Conservation (phyloP, 805 yeast species). For the Candida sonorensis region DNA sequence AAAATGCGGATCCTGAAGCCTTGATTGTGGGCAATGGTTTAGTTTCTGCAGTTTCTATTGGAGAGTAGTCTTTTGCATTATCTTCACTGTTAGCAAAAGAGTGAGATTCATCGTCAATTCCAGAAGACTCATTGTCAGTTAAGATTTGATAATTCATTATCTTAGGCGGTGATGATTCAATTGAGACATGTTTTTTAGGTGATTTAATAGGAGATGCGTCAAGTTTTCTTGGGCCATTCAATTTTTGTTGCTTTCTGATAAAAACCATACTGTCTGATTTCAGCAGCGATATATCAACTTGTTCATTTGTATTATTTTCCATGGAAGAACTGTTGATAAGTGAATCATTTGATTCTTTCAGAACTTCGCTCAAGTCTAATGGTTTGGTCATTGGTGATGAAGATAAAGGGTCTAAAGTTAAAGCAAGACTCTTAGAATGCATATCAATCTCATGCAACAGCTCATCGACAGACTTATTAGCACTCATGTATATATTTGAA, state of each 20-base stretch:
- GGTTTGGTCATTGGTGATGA: conserved; percentile 19
- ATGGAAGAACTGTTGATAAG: too few species aligned
- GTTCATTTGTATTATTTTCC: conserved; percentile 1
- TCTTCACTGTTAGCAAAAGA: too few species aligned
- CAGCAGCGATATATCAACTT: conserved; percentile 8
- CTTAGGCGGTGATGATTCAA: conserved; percentile 33
- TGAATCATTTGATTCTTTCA: too few species aligned
- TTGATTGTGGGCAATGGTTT: conserved; percentile 32
- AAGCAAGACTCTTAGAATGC: conserved; percentile 7
- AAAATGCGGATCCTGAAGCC: conserved; percentile 27
- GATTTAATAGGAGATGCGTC: conserved; percentile 16
- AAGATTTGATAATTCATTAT: conserved; percentile 28
- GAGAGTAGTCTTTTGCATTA: too few species aligned
- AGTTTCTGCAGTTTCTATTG: conserved; percentile 4
- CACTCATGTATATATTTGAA: conserved; percentile 22
- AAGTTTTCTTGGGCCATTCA: conserved; percentile 24
- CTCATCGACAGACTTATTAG: conserved; percentile 34
- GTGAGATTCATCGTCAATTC: too few species aligned
- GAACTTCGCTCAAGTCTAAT: conserved; percentile 4
- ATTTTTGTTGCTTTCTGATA: conserved; percentile 14
- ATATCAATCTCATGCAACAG: conserved; percentile 25
- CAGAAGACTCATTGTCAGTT: conserved; percentile 14
- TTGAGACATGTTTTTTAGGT: conserved; percentile 31
- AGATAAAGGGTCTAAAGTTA: conserved; percentile 7
- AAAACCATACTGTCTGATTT: conserved; percentile 16